Conservation (phyloP, 176 grass and related monocot species). For the Oryza australiensis region DNA sequence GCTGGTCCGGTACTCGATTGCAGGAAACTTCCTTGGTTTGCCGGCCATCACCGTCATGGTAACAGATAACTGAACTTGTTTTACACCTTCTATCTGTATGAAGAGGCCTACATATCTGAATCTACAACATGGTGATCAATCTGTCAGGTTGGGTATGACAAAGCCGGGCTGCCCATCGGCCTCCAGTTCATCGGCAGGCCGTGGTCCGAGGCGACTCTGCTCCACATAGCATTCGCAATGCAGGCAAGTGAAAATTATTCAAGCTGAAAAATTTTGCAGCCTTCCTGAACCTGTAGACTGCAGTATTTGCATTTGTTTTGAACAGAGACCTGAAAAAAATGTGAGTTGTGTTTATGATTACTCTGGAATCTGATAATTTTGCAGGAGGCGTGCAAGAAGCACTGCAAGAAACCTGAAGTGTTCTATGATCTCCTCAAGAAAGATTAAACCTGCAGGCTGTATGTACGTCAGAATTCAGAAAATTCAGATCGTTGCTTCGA, state of each 20-base stretch:
- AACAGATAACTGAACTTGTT: neutral
- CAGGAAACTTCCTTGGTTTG: slow-evolving; percentile 96
- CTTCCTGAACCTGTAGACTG: neutral
- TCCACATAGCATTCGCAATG: slow-evolving; percentile 82
- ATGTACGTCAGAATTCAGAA: neutral
- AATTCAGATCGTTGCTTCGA: neutral
- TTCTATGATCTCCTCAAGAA: slow-evolving; percentile 88
- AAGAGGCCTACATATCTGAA: neutral
- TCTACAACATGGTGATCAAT: neutral
- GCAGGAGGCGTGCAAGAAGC: slow-evolving; percentile 68
- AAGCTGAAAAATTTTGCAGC: neutral
- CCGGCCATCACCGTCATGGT: slow-evolving; percentile 88
- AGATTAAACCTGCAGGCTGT: neutral
- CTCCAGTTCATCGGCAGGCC: slow-evolving; percentile 93
- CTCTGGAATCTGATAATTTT: neutral
- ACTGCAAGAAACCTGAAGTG: slow-evolving; percentile 66
- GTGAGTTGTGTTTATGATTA: neutral
- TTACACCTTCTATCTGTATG: neutral
- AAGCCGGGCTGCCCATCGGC: slow-evolving; percentile 76
- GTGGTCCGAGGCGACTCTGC: slow-evolving; percentile 91
- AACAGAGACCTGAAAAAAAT: neutral
- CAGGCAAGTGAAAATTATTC: slow-evolving; percentile 47
- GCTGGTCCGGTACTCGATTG: slow-evolving; percentile 86
- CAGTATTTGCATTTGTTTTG: neutral
- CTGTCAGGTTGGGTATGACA: slow-evolving; percentile 77